Conservation (phyloP, 2,329 filamentous ascomycete genomes). For the Torrubiella hemipterigena region DNA sequence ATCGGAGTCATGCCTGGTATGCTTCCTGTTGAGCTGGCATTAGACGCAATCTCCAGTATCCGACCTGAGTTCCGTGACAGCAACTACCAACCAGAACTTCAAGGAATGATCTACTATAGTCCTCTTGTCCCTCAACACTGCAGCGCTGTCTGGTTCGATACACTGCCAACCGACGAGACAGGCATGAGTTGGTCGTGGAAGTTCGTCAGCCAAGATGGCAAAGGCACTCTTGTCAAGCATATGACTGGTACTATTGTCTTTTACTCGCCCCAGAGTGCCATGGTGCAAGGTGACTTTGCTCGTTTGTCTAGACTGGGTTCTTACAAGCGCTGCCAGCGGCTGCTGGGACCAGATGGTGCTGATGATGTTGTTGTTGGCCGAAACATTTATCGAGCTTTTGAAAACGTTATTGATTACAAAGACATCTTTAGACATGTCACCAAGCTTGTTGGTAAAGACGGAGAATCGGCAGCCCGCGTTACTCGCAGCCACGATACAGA, state of each 20-base stretch:
- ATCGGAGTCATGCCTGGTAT: background rate
- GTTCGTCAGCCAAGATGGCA: background rate
- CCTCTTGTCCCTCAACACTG: too few relatives aligned
- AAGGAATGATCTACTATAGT: too few relatives aligned
- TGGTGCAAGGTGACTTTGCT: conserved; percentile 3
- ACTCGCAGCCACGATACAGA: conserved; percentile 9
- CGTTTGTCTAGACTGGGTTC: conserved; percentile 13
- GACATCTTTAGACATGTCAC: conserved; percentile 13
- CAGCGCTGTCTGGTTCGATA: conserved; percentile 19
- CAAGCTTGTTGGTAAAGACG: conserved; percentile 15
- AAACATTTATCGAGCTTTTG: conserved; percentile 23
- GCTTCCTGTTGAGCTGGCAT: background rate
- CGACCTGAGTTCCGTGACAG: conserved; percentile 18
- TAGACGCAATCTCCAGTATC: conserved; percentile 1
- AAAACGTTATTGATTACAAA: conserved; percentile 21
- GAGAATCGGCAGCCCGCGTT: conserved; percentile 18
- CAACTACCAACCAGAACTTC: conserved; percentile 13
- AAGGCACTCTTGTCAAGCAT: background rate
- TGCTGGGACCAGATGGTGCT: conserved; percentile 14
- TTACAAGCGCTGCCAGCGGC: conserved; percentile 14
- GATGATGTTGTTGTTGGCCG: conserved; percentile 21
- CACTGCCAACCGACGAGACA: background rate
- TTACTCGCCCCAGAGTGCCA: background rate
- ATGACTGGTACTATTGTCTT: background rate
- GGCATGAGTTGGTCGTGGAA: background rate